Percentiles rank a stretch among this genome's conserved stretches.
These are phyloP conservation scores for Hyphodiscus hymeniophilus DNA, from an alignment of 495 filamentous ascomycete genomes.

Conservation along the genomic window DNA sequence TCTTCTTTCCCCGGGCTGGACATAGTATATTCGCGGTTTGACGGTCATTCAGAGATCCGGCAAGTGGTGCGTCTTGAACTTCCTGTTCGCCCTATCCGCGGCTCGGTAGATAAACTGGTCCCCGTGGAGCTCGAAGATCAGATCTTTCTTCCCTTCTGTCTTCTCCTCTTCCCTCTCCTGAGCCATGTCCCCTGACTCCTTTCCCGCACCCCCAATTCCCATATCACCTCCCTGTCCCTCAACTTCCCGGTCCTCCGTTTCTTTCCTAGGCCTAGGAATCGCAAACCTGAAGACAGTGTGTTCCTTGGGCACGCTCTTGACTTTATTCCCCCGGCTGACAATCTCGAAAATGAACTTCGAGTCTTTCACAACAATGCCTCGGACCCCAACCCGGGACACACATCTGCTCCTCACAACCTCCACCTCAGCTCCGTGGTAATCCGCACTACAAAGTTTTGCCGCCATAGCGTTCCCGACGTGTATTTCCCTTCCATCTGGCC, in stretches of 20 bases:
- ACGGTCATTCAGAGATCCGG: conserved; percentile 48
- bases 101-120: conserved; percentile 78
- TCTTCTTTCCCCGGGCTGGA: no score
- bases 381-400: conserved; percentile 70
- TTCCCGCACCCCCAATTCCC: conserved; percentile 18
- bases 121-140: conserved; percentile 84
- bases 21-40: no score
- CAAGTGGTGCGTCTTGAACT: conserved; percentile 73
- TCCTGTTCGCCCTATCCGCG: conserved; percentile 78
- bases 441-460: conserved; percentile 68
- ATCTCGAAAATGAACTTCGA: conserved; percentile 79
- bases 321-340: conserved; percentile 59
- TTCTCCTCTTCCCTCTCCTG: neutral
- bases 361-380: conserved; percentile 84
- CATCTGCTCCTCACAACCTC: conserved; percentile 78
- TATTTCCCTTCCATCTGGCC: conserved; percentile 25
- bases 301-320: conserved; percentile 78
- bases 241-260: no score
- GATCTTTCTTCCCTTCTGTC: conserved; percentile 16
- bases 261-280: conserved; percentile 42
- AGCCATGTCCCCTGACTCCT: neutral
- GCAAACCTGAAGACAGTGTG: conserved; percentile 76
- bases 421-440: conserved; percentile 82
- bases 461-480: conserved; percentile 41
- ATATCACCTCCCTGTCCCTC: conserved; percentile 14